Evolutionary conservation across 2,329 filamentous ascomycete species (phyloP), one percentile per base, ranked within the genome.

Genomic region (Trichoderma arundinaceum): DNA sequence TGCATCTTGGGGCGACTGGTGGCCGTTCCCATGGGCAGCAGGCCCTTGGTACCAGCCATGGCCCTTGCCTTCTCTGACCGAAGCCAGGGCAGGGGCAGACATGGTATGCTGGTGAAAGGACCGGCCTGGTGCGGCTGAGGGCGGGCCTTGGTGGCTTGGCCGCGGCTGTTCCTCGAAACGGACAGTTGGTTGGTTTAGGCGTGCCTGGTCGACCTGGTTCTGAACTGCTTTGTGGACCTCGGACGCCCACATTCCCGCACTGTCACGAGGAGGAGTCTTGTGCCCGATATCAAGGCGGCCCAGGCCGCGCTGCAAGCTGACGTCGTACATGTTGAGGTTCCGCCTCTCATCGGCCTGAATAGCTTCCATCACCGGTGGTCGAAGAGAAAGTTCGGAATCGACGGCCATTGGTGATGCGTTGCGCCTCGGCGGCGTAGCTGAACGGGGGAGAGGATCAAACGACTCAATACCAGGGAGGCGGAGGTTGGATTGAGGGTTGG

Each of bases 401-500:
- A 93, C 79, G 73, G 90, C 86, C 91, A 95, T 94, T 0, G 92
- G 91, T 60, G 91, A 93, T 2, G 86, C 82, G 62, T 85, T 84
- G 53, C 89, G 86, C 56, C 87, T 84, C 1, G 86, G 85, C 7
- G 89, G 88, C 0, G 90, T 86, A 12, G 82, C 76, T 1, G 88
- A 84, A 19, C 85, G 85, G 32, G 88, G 90, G 28, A 91, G 82
- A 64, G 92, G 89, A 73, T 94, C 92, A 72, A 97, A 97, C 15
- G 92, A 96, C 75, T 96, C 92, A 70, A 97, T 97, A 13, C 94
- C 93, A 0, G 94, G 94, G 13, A 97, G 83, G 44, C 92, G 88
- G 13, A 92, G 81, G 4, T 83, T 78, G 7, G 83, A 85, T 71
- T 89, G 88, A 73, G 76, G 82, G 76, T 78, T 87, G 43, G 76